Conservation (phyloP, 208 protist species). For the Crithidia bombi region DNA sequence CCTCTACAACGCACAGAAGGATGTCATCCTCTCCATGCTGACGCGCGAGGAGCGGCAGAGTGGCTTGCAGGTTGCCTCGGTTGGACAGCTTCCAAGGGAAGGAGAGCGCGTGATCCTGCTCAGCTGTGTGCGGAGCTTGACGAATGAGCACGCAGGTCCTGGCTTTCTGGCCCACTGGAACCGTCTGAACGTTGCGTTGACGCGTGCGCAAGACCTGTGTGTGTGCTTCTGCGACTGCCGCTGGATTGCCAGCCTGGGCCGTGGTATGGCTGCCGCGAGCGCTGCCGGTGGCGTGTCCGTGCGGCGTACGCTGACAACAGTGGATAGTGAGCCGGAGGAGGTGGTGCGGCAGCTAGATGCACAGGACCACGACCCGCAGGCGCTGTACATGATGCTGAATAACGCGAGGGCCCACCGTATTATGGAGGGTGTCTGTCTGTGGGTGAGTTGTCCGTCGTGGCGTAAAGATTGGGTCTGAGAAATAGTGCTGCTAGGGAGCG, state of each 20-base stretch:
- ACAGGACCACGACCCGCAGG: conserved; percentile 50
- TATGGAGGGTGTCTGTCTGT: too few species aligned
- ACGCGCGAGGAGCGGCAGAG: conserved; percentile 10
- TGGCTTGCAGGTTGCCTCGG: conserved; percentile 79
- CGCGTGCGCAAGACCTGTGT: conserved; percentile 75
- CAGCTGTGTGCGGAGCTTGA: conserved; percentile 76
- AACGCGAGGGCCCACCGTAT: background rate
- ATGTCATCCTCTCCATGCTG: conserved; percentile 49
- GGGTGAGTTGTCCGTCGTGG: too few species aligned
- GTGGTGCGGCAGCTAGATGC: conserved; percentile 26
- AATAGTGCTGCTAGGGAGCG: too few species aligned
- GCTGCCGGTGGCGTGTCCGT: background rate
- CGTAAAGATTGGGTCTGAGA: too few species aligned
- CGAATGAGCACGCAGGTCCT: conserved; percentile 20
- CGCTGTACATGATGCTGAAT: conserved; percentile 39
- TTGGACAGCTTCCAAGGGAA: conserved; percentile 95
- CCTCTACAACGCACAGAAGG: conserved; percentile 80
- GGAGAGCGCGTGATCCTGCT: conserved; percentile 93
- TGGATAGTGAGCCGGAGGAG: conserved; percentile 19
- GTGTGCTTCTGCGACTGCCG: conserved; percentile 56
- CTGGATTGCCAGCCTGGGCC: conserved; percentile 34
- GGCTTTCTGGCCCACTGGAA: conserved; percentile 88
- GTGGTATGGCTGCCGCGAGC: background rate
- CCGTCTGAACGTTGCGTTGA: conserved; percentile 92
- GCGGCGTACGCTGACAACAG: conserved; percentile 12